phyloP scores from a whole-genome alignment of 768 basidiomycete genomes.

The Lentinula aciculospora region DNA sequence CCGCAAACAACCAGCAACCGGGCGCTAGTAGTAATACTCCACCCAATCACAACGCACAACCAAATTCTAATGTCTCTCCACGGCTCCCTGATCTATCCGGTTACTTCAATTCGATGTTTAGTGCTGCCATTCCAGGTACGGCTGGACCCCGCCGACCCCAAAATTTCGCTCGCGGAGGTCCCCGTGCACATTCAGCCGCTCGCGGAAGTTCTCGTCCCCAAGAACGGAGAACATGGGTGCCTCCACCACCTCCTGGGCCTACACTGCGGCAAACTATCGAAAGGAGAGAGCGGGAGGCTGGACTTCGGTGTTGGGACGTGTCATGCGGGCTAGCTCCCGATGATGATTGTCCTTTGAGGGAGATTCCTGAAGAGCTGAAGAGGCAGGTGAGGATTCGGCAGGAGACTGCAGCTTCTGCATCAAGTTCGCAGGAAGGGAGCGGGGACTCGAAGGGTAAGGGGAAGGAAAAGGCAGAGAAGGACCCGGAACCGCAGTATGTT shows the following conservation, averaged over 20 bases:
- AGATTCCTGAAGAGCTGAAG: slow-evolving; percentile 20
- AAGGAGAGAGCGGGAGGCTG: slow-evolving; percentile 64
- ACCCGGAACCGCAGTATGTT: slow-evolving; percentile 20
- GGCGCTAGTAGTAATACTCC: not conserved
- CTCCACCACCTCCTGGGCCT: slow-evolving; percentile 59
- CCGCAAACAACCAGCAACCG: not conserved
- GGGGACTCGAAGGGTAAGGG: slow-evolving; percentile 7
- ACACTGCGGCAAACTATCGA: slow-evolving; percentile 74
- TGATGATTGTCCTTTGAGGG: slow-evolving; percentile 58
- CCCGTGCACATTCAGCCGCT: not conserved
- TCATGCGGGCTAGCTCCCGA: slow-evolving; percentile 73
- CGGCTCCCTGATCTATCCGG: not conserved
- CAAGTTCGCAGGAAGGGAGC: not conserved
- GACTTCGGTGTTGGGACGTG: slow-evolving; percentile 65
- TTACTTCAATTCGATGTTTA: not conserved
- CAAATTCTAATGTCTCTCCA: not conserved
- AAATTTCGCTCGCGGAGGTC: not conserved
- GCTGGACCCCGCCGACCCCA: not conserved
- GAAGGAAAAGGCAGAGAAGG: slow-evolving; percentile 13
- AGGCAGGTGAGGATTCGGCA: slow-evolving; percentile 34
- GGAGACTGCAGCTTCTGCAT: not conserved
- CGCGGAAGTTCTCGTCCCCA: not conserved
- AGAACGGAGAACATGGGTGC: slow-evolving; percentile 39
- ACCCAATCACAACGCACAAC: not conserved
- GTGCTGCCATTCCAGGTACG: not conserved